These are phyloP conservation scores for Gelatoporia subvermispora DNA, from an alignment of 768 basidiomycete genomes.

Conservation along the genomic window DNA sequence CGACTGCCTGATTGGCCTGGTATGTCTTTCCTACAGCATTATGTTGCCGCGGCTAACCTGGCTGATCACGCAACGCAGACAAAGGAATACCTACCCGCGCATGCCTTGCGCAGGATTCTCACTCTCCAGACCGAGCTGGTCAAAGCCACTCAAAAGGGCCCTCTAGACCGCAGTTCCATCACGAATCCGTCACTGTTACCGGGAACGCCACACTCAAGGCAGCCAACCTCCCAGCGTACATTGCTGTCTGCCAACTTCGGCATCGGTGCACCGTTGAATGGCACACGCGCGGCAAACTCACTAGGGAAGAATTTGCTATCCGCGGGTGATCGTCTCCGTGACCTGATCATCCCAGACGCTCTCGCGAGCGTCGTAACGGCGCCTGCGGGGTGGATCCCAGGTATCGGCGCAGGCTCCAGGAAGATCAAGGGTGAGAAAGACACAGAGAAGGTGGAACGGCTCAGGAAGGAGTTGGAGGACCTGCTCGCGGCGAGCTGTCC, in stretches of 20 bases:
- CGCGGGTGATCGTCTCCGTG: slow-evolving; percentile 84
- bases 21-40: slow-evolving; percentile 36
- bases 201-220: slow-evolving; percentile 28
- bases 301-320: slow-evolving; percentile 79
- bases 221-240: slow-evolving; percentile 52
- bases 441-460: slow-evolving; percentile 59
- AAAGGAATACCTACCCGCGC: slow-evolving; percentile 84
- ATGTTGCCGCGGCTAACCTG: not conserved
- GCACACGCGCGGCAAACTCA: slow-evolving; percentile 59
- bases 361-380: slow-evolving; percentile 79
- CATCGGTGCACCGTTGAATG: slow-evolving; percentile 44
- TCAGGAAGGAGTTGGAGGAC: slow-evolving; percentile 84
- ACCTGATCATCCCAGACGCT: slow-evolving; percentile 92
- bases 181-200: slow-evolving; percentile 25
- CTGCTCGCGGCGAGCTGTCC: slow-evolving; percentile 87
- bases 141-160: slow-evolving; percentile 37
- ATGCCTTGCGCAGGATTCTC: slow-evolving; percentile 79
- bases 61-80: slow-evolving; percentile 48
- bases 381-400: slow-evolving; percentile 68
- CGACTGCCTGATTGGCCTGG: slow-evolving; percentile 92
- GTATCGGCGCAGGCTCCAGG: slow-evolving; percentile 50
- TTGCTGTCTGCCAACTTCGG: slow-evolving; percentile 76
- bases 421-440: slow-evolving; percentile 42
- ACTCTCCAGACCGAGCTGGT: slow-evolving; percentile 82
- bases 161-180: slow-evolving; percentile 30